Evolutionary conservation across 176 grass and related monocot genomes (phyloP).

Genomic region (Bolboschoenus planiculmis): DNA sequence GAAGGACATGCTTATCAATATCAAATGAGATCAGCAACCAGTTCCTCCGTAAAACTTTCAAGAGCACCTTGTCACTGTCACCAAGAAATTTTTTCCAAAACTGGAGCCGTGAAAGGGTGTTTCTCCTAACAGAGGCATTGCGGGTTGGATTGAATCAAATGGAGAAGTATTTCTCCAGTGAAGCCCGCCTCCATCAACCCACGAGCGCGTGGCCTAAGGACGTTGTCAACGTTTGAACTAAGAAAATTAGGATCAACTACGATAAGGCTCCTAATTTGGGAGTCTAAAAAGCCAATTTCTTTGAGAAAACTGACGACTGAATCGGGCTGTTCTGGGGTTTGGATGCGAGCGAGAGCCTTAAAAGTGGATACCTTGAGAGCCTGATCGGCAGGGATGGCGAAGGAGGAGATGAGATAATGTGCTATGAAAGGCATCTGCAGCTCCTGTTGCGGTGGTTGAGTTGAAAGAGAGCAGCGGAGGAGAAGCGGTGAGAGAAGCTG

Average conservation of each 20-base stretch:
- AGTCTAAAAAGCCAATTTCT: background rate
- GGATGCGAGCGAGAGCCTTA: background rate
- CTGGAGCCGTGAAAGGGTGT: background rate
- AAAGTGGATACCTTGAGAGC: background rate
- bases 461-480: background rate
- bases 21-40: background rate
- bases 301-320: background rate
- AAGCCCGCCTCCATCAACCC: background rate
- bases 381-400: background rate
- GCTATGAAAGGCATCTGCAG: background rate
- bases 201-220: background rate
- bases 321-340: background rate
- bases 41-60: background rate
- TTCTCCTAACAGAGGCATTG: background rate
- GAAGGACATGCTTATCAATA: background rate
- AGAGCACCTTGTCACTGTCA: background rate
- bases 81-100: constrained; percentile 4
- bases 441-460: background rate
- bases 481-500: background rate
- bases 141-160: background rate
- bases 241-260: background rate
- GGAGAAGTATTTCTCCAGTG: background rate
- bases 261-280: background rate
- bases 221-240: background rate
- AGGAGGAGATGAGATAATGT: constrained; percentile 9